Evolutionary conservation across 2,329 filamentous ascomycete genomes (phyloP), one percentile per base, ranked within the genome.

Genomic region (Cladophialophora immunda): DNA sequence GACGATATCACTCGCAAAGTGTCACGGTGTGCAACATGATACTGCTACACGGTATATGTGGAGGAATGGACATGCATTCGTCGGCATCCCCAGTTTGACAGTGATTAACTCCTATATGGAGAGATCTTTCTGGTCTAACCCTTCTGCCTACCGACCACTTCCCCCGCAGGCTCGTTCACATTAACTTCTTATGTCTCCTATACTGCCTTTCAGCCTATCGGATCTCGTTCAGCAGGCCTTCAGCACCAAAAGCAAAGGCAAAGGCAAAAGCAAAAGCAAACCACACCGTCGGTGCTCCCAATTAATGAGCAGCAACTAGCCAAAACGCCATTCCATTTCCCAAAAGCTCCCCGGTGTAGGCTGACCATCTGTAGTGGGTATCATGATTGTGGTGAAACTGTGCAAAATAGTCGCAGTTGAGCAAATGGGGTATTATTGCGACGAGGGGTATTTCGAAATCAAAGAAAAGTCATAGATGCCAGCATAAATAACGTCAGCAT

Each of bases 381-480:
- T 50, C 45, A 50, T 50, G 45, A 50, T 25, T 25, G 45, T 50
- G 52, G 52, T 6, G 58, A 66, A 66, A 58, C 15, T 52, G 58
- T 32, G n/a, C 22, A 60, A 58, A 22, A 38, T 8, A 27, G 11
- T 58, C n/a, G 38, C 25, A 19, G 32, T 8, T 36, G 22, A 34
- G 22, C 25, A 25, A 19, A 30, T 4, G 15, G 22, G 45, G 22
- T 25, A 50, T 50, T 50, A 50, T 50, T 50, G 45, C 45, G 45
- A 50, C 22, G 45, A 50, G 19, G 45, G 55, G 27, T 22, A 38
- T 15, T 38, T 15, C 5, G 5, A 50, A 50, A 50, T 11, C 0
- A 25, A 41, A 50, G 9, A 41, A 41, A 41, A 25, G 45, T 13
- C 45, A 50, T 11, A 11, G 9, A 25, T 50, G 45, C 45, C 45